Evolutionary conservation across 1,284 basidiomycete species (phyloP).

Genomic region (Cutaneotrichosporon sp.): DNA sequence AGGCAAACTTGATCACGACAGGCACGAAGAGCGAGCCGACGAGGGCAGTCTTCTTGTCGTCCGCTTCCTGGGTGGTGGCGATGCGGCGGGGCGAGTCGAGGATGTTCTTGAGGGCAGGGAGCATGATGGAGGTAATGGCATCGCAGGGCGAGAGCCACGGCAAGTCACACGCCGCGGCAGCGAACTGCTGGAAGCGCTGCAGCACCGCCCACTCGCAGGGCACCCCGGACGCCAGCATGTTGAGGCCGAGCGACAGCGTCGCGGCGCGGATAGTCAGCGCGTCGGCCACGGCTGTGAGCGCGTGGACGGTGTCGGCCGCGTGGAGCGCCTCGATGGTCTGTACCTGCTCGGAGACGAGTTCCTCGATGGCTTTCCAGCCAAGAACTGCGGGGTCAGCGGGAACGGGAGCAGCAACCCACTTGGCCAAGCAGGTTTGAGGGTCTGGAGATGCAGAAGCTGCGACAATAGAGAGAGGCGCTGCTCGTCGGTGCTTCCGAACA

Average conservation of each 20-base stretch:
- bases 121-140: constrained; percentile 31
- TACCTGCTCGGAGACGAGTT: constrained; percentile 36
- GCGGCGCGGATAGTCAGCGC: constrained; percentile 34
- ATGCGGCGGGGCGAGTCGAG: constrained; percentile 38
- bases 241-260: constrained; percentile 35
- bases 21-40: constrained; percentile 44
- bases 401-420: constrained; percentile 25
- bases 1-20: constrained; percentile 36
- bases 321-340: constrained; percentile 29
- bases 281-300: constrained; percentile 32
- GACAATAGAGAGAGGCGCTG: constrained; percentile 31
- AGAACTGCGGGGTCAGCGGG: constrained; percentile 31
- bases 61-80: constrained; percentile 21
- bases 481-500: constrained; percentile 39
- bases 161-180: constrained; percentile 33
- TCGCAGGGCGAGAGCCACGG: constrained; percentile 30
- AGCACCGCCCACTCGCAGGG: constrained; percentile 31
- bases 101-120: constrained; percentile 37
- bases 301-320: constrained; percentile 19
- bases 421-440: constrained; percentile 35
- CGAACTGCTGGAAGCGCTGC: constrained; percentile 46
- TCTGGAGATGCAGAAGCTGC: constrained; percentile 28
- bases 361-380: constrained; percentile 40
- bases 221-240: constrained; percentile 42
- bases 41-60: constrained; percentile 28